Evolutionary conservation across 495 filamentous ascomycete genomes (phyloP).

Genomic region (Symbiotaphrina buchneri): DNA sequence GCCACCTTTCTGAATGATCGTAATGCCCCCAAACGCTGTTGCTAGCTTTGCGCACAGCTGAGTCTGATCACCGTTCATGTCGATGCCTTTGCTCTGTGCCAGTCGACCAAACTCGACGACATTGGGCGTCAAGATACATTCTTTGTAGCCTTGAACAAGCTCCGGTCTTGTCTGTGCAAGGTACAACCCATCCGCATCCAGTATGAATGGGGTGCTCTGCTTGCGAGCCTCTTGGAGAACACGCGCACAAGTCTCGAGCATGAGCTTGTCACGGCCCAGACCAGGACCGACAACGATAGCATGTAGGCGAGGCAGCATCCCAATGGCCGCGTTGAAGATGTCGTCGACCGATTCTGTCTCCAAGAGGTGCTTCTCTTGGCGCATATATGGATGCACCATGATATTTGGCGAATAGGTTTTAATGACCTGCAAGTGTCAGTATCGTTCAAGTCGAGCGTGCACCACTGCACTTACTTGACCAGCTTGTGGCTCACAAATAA

Average conservation of each 20-base stretch:
- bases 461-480: conserved; percentile 21
- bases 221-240: conserved; percentile 66
- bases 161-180: conserved; percentile 55
- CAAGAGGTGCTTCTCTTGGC: conserved; percentile 32
- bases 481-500: conserved; percentile 84
- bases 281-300: conserved; percentile 89
- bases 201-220: conserved; percentile 52
- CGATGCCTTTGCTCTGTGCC: conserved; percentile 43
- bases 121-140: conserved; percentile 86
- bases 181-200: conserved; percentile 79
- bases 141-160: conserved; percentile 53
- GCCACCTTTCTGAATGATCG: conserved; percentile 75
- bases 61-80: conserved; percentile 22
- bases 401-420: conserved; percentile 96
- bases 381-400: conserved; percentile 95
- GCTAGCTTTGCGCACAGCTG: conserved; percentile 51
- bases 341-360: conserved; percentile 18
- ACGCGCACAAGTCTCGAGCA: conserved; percentile 64
- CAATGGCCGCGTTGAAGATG: conserved; percentile 49
- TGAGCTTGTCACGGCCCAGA: conserved; percentile 68
- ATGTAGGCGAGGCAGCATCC: conserved; percentile 67
- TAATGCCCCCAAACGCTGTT: conserved; percentile 63
- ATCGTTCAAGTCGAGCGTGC: too few relatives aligned
- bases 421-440: conserved; percentile 34
- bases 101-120: conserved; percentile 79